Base-by-base conservation (phyloP, 805 yeast species). In the Wickerhamiella brachini region DNA sequence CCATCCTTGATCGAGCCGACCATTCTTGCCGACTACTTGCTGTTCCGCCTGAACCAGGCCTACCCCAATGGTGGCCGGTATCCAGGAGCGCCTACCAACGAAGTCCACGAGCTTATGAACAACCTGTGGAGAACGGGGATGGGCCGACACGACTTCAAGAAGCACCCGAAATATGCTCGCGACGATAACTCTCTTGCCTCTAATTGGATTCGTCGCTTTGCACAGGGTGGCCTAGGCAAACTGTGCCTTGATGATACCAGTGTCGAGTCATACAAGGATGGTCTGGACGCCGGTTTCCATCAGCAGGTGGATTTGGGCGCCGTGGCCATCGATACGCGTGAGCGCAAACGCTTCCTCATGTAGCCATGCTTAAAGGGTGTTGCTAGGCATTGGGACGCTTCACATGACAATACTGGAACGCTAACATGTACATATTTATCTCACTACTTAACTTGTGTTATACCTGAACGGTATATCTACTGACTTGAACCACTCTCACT, bases 11-110 rank as follows among this genome's bases (percentile, higher is more conserved):
- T 87, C 15, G 97, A 89, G 62, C 95, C 95, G 0, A 79, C 83
- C 3, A 75, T 86, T 31, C 85, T 83, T 50, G 95, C 95, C 0
- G 97, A 90, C 63, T 90, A 83, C 63, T 67, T 90, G 37, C 70
- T 90, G 26, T 93, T 72, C 59, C 67, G 83, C 21, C 68, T 89
- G 67, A 90, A 93, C 54, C 45, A 24, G 18, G 43, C 51, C 41
- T 56, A 58, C 21, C 60, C 61, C 13, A 22, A 17, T 2, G 59
- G 57, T 1, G 57, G 57, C 1, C 37, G 50, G 3, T 60, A 60
- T 41, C 63, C 63, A 1, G 61, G 60, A 1, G 37, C 34, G 1
- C 53, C 20, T 4, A 55, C 60, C 1, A 57, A 60, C 39, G 57
- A 59, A 15, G 53, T 60, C 41, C 21, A 52, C 9, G 47, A 15